phyloP scores from a whole-genome alignment of 2,329 filamentous ascomycete species.

The Aspergillus glaucus region DNA sequence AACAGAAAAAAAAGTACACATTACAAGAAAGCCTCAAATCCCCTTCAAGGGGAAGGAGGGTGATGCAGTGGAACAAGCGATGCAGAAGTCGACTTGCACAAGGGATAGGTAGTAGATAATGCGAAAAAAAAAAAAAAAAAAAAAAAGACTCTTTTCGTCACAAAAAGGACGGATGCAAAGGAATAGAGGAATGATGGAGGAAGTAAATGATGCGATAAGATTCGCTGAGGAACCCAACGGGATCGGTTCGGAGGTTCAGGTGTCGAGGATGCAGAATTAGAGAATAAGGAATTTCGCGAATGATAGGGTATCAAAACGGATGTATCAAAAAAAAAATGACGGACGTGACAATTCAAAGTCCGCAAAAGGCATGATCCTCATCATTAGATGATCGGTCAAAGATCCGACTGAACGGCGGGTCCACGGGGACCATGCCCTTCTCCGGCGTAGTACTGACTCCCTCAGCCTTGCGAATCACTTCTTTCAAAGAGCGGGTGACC shows the following conservation, averaged over 20 bases:
- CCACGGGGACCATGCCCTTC: conserved; percentile 23
- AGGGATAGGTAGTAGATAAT: too few species aligned
- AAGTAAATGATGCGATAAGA: too few species aligned
- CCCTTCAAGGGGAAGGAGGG: too few species aligned
- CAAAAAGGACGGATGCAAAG: too few species aligned
- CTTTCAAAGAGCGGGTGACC: conserved; percentile 44
- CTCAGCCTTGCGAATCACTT: conserved; percentile 45
- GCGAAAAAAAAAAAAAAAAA: too few species aligned
- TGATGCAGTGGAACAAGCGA: too few species aligned
- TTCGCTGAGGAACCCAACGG: too few species aligned
- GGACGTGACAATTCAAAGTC: conserved; percentile 17
- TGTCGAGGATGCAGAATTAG: too few species aligned
- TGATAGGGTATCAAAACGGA: background rate
- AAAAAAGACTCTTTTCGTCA: too few species aligned
- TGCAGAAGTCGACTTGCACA: too few species aligned
- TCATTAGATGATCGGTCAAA: conserved; percentile 37
- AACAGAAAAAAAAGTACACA: conserved; percentile 11
- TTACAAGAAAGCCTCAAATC: conserved; percentile 15
- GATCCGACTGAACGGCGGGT: conserved; percentile 44
- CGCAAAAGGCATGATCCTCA: conserved; percentile 17
- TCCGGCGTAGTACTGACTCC: conserved; percentile 33
- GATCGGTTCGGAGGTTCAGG: too few species aligned
- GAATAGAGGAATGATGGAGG: too few species aligned
- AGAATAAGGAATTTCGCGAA: background rate
- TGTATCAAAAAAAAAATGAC: background rate